Evolutionary conservation across 2,329 filamentous ascomycete genomes (phyloP).

Genomic region (Claviceps spartinae): DNA sequence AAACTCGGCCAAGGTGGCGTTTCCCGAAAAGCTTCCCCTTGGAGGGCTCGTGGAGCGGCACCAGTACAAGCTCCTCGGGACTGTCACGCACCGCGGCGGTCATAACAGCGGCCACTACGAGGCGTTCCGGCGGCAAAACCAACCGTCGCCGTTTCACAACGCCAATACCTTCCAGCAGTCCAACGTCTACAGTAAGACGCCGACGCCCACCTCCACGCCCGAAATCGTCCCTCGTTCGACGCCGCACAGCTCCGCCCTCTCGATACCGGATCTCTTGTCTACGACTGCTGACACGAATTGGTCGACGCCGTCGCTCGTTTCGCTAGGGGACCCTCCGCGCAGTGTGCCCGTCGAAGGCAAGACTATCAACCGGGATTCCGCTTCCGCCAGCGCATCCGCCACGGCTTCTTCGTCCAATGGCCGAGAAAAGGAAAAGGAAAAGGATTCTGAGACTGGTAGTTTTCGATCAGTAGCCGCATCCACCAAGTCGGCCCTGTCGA

Average conservation of each 20-base stretch:
- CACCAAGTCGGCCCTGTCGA: conserved; percentile 39
- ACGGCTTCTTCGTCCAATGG: conserved; percentile 9
- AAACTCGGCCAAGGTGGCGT: conserved; percentile 86
- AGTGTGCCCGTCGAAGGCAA: conserved; percentile 18
- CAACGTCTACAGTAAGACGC: conserved; percentile 54
- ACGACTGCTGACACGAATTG: conserved; percentile 21
- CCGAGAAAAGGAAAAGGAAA: conserved; percentile 20
- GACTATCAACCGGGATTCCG: conserved; percentile 5
- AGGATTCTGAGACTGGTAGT: conserved; percentile 36
- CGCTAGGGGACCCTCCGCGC: conserved; percentile 15
- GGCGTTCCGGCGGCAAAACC: conserved; percentile 77
- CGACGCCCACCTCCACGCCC: conserved; percentile 38
- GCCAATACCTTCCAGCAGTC: conserved; percentile 65
- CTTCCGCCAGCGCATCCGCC: too few relatives aligned
- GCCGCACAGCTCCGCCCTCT: conserved; percentile 27
- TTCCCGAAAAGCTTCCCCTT: conserved; percentile 73
- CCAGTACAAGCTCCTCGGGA: conserved; percentile 70
- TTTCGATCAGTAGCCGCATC: conserved; percentile 44
- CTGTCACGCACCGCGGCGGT: conserved; percentile 89
- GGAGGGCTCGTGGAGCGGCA: conserved; percentile 66
- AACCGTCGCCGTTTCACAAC: conserved; percentile 69
- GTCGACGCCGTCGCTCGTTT: conserved; percentile 25
- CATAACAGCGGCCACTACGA: conserved; percentile 97
- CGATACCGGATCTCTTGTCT: conserved; percentile 34
- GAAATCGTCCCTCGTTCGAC: conserved; percentile 24